Conservation (phyloP, 768 basidiomycete species). For the Amanita rimosa region DNA sequence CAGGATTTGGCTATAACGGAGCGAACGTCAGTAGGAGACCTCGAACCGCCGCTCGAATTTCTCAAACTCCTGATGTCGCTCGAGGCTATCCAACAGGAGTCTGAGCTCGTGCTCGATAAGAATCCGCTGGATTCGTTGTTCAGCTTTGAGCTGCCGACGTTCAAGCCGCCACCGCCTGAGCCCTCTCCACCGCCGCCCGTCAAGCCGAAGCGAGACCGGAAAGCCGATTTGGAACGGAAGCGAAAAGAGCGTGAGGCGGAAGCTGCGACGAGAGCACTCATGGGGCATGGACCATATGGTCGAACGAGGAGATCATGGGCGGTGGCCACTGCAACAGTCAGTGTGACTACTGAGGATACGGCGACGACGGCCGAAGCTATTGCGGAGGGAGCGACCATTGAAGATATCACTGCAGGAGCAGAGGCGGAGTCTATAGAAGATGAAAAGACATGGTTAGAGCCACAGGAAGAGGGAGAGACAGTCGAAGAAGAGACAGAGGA, state of each 20-base stretch:
- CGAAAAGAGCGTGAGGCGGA: conserved; percentile 9
- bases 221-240: conserved; percentile 26
- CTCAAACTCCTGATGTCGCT: conserved; percentile 45
- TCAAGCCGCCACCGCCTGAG: conserved; percentile 44
- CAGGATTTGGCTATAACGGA: neutral
- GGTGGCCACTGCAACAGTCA: neutral
- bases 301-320: conserved; percentile 3
- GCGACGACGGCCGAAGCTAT: too few species aligned
- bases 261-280: conserved; percentile 7
- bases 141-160: conserved; percentile 48
- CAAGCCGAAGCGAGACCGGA: conserved; percentile 25
- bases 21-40: conserved; percentile 40
- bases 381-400: conserved; percentile 4
- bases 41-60: conserved; percentile 57
- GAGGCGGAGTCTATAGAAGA: neutral
- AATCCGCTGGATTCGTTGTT: conserved; percentile 61
- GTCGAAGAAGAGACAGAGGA: neutral
- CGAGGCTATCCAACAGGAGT: conserved; percentile 39
- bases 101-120: conserved; percentile 41
- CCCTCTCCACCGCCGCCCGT: conserved; percentile 27
- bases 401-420: neutral
- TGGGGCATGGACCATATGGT: neutral
- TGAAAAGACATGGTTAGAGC: neutral
- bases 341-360: conserved; percentile 7
- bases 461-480: neutral